A percentile compares a stretch with the other conserved stretches of the same genome.
phyloP scores from a whole-genome alignment of 306 rosid species.

The Inga oerstediana region DNA sequence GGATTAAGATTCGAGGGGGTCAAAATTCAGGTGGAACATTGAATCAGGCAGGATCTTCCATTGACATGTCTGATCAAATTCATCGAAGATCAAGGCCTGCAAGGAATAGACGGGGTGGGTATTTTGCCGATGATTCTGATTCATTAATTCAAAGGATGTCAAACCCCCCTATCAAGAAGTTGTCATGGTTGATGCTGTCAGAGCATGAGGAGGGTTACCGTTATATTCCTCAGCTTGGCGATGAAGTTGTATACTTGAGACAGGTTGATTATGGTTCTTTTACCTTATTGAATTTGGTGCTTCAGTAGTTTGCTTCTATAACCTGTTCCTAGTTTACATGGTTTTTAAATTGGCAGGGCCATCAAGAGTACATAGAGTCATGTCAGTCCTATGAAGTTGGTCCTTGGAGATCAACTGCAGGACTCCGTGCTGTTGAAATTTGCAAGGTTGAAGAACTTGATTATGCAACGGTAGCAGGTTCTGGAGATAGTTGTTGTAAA shows the following conservation, averaged over 20 bases:
- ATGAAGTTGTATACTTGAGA: conserved; percentile 82
- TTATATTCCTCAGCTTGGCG: conserved; percentile 90
- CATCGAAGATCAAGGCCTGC: conserved; percentile 56
- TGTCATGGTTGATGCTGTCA: conserved; percentile 77
- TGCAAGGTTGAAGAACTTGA: conserved; percentile 76
- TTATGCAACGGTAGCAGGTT: conserved; percentile 66
- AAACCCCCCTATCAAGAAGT: conserved; percentile 47
- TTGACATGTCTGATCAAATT: conserved; percentile 39
- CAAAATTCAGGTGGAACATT: conserved; percentile 47
- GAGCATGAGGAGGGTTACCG: conserved; percentile 70
- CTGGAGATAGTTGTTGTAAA: conserved; percentile 88
- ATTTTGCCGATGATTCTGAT: conserved; percentile 38
- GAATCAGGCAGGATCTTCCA: conserved; percentile 45
- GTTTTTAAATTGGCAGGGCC: conserved; percentile 63
- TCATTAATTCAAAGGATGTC: conserved; percentile 45
- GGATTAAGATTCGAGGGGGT: conserved; percentile 46
- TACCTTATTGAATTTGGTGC: background rate
- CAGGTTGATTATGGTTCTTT: conserved; percentile 53
- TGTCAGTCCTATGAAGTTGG: conserved; percentile 31
- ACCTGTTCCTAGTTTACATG: conserved; percentile 16
- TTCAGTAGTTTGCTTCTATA: conserved; percentile 23
- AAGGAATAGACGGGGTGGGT: conserved; percentile 42
- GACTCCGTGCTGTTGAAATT: conserved; percentile 59
- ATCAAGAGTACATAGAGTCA: conserved; percentile 61
- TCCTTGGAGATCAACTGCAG: conserved; percentile 53